These are phyloP conservation scores for Jaltomata sinuosa DNA, from an alignment of 257 asterid species.

Conservation along the genomic window DNA sequence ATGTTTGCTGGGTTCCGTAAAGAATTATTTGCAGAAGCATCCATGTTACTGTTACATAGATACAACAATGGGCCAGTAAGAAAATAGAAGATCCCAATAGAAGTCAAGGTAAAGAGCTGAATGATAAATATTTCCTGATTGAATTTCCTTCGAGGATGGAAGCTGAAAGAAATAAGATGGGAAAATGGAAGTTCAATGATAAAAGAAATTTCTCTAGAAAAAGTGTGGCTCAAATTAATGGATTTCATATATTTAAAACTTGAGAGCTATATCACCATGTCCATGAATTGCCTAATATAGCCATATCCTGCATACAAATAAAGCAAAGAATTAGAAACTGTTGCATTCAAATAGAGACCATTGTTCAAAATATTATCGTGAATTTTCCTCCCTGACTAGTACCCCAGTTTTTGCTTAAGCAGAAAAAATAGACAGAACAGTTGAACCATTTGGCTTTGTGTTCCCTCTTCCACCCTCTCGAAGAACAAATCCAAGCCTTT, in stretches of 20 bases:
- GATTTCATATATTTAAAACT: neutral
- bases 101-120: neutral
- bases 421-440: neutral
- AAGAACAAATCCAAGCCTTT: neutral
- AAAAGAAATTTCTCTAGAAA: neutral
- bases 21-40: neutral
- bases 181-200: neutral
- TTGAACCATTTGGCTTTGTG: neutral
- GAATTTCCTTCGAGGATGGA: neutral
- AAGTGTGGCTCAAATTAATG: neutral
- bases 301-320: neutral
- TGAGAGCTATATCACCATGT: neutral
- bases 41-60: neutral
- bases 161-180: neutral
- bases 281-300: neutral
- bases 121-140: neutral
- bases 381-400: neutral
- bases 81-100: neutral
- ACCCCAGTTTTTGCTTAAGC: neutral
- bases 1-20: neutral
- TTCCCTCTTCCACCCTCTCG: neutral
- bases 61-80: neutral
- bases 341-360: neutral
- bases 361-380: neutral
- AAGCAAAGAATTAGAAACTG: neutral